Base-by-base conservation (phyloP, 1,284 basidiomycete genomes). In the Erythrobasidium hasegawianum region DNA sequence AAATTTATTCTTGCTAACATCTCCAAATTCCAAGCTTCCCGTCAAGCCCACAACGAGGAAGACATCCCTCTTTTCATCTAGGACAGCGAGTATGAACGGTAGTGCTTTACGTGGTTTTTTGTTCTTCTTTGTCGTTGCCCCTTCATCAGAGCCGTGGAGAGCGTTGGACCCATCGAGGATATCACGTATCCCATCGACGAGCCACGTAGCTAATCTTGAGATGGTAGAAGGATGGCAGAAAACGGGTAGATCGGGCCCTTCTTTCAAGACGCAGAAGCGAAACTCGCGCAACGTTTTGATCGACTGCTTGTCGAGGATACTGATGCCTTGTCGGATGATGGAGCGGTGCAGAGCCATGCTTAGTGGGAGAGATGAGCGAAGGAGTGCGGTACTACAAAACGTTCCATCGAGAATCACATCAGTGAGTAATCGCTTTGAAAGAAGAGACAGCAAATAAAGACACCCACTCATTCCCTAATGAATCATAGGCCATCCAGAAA, bases 31-130 rank as follows among this genome's bases (percentile, higher is more conserved):
- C 38, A 89, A 81, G 13, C 91, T 87, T 13, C 89, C 94, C 71
- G 89, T 94, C 18, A 97, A 85, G 71, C 96, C 96, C 0, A 97
- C 90, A 3, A 98, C 87, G 64, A 93, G 81, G 75, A 89, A 98
- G 27, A 84, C 86, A 43, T 84, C 84, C 57, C 83, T 83, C 52
- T 81, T 81, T 79, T 97, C 92, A 73, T 96, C 87, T 54, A 96
- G 79, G 73, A 90, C 94, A 0, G 93, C 94, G 8, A 99, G 83
- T 27, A 99, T 89, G 72, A 98, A 89, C 2, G 96, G 96, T 43
- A 98, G 78, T 56, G 85, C 84, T 76, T 87, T 88, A 56, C 80
- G 78, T 73, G 73, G 74, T 10, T 68, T n/a, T n/a, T n/a, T n/a
- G n/a, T n/a, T 65, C 59, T 72, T 81, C 26, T 83, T 80, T 18